These are phyloP conservation scores for Paraleonurus japonicus DNA, from an alignment of 257 asterid genomes.

Conservation along the genomic window DNA sequence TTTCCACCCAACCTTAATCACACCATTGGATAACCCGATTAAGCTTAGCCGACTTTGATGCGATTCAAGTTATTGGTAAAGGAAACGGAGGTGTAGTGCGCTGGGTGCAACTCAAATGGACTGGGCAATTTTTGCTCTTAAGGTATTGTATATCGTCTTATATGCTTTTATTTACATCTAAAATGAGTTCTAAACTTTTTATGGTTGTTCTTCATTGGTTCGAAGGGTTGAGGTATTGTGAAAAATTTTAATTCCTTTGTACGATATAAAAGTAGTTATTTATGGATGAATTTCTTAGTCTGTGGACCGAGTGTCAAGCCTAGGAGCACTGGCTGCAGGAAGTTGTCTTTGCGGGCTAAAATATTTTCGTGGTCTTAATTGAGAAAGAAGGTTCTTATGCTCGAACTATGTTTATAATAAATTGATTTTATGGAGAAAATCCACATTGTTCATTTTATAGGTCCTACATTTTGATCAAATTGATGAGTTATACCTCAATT, in stretches of 20 bases:
- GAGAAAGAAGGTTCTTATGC: too few relatives aligned
- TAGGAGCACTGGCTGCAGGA: background rate
- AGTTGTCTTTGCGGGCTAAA: too few relatives aligned
- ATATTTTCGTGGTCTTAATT: background rate
- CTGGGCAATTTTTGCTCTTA: constrained; percentile 92
- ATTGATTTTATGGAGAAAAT: background rate
- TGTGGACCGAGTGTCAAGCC: background rate
- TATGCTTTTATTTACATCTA: background rate
- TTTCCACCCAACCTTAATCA: constrained; percentile 80
- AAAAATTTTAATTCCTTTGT: background rate
- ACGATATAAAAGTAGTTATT: background rate
- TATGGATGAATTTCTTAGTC: too few relatives aligned
- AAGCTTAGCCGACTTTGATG: constrained; percentile 94
- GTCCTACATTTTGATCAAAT: background rate
- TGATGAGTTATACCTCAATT: too few relatives aligned
- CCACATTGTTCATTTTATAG: background rate
- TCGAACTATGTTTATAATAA: background rate
- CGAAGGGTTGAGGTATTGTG: background rate
- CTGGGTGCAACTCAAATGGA: constrained; percentile 95
- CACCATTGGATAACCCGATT: constrained; percentile 87
- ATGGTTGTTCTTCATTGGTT: background rate
- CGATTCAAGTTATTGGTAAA: constrained; percentile 89
- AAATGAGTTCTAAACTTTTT: background rate
- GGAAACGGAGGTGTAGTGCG: constrained; percentile 95
- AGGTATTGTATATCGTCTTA: constrained; percentile 45